Base-by-base conservation (phyloP, 495 filamentous ascomycete genomes). In the Talaromyces nanjingensis region DNA sequence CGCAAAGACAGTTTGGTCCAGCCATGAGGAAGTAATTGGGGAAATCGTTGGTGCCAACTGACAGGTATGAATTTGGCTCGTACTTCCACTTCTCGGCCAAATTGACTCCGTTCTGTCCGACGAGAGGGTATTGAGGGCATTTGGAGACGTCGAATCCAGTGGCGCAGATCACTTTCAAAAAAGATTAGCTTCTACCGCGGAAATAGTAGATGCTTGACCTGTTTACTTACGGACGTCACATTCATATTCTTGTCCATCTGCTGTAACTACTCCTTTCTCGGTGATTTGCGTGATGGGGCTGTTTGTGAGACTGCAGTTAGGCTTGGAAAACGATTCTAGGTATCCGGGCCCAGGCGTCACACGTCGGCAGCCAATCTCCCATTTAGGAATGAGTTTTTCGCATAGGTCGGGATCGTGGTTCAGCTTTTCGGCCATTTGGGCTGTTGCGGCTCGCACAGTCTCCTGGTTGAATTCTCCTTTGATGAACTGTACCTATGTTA, bases 211-310 rank as follows among this genome's bases (percentile, higher is more conserved):
- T 1, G n/a, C 29, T 33, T 25, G 18, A 11, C 11, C 39, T 59
- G 20, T 12, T 63, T 24, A 65, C 69, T 6, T 63, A 70, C 69
- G 57, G 54, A 83, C 67, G 59, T 79, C 82, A 45, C 82, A 77
- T 24, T 84, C 81, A 29, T 74, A 66, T 9, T 60, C 70, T 39
- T 79, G 72, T 63, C 80, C 69, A 67, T 77, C 66, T 68, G 72
- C 57, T 2, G 71, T 78, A 4, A 70, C 64, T 47, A 83, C 76
- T 0, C 84, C 85, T 2, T 69, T 80, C 20, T 74, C 70, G 0
- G 79, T 83, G 65, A 87, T 75, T 5, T 69, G 65, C 47, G 73
- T 68, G 65, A 88, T 87, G 16, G 66, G 67, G 25, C 74, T 75
- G 59, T 70, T 69, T 61, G 79, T 71, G 58, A 82, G 75, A 11